Evolutionary conservation across 495 filamentous ascomycete species (phyloP).

Genomic region (Halenospora varia): DNA sequence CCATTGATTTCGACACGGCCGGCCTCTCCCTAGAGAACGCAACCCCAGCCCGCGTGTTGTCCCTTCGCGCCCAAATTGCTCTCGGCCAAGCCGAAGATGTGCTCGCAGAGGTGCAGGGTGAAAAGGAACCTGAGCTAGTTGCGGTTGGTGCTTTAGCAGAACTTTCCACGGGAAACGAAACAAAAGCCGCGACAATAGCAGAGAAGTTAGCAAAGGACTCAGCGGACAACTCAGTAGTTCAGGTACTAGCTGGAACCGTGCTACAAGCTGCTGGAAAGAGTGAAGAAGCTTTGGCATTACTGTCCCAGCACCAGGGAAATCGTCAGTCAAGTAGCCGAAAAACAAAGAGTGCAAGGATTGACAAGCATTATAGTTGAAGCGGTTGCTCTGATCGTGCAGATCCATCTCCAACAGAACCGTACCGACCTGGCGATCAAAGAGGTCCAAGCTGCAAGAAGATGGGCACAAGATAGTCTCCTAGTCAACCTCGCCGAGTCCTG

Average conservation of each 20-base stretch:
- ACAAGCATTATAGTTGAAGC: slow-evolving; percentile 52
- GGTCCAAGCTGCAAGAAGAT: slow-evolving; percentile 81
- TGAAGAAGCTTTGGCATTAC: slow-evolving; percentile 76
- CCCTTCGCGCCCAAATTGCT: slow-evolving; percentile 77
- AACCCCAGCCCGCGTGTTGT: slow-evolving; percentile 72
- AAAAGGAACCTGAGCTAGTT: slow-evolving; percentile 68
- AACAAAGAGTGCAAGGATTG: too few relatives aligned
- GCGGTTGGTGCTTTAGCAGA: slow-evolving; percentile 78
- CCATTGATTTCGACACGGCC: slow-evolving; percentile 75
- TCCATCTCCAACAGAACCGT: slow-evolving; percentile 86
- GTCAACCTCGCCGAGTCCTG: slow-evolving; percentile 95
- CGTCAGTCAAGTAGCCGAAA: slow-evolving; percentile 58
- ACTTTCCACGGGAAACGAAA: slow-evolving; percentile 52
- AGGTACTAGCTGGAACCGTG: slow-evolving; percentile 74
- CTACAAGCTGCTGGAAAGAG: slow-evolving; percentile 69
- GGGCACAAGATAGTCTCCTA: slow-evolving; percentile 91
- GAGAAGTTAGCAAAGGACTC: slow-evolving; percentile 62
- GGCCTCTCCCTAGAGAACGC: slow-evolving; percentile 72
- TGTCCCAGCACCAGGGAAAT: slow-evolving; percentile 82
- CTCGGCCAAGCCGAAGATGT: slow-evolving; percentile 72
- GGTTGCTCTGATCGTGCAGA: slow-evolving; percentile 78
- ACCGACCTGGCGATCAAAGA: slow-evolving; percentile 87
- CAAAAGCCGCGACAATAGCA: slow-evolving; percentile 55
- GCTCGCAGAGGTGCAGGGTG: slow-evolving; percentile 59
- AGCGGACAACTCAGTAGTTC: slow-evolving; percentile 74